Evolutionary conservation across 768 basidiomycete genomes (phyloP).

Genomic region (Pleurotus cornucopiae): DNA sequence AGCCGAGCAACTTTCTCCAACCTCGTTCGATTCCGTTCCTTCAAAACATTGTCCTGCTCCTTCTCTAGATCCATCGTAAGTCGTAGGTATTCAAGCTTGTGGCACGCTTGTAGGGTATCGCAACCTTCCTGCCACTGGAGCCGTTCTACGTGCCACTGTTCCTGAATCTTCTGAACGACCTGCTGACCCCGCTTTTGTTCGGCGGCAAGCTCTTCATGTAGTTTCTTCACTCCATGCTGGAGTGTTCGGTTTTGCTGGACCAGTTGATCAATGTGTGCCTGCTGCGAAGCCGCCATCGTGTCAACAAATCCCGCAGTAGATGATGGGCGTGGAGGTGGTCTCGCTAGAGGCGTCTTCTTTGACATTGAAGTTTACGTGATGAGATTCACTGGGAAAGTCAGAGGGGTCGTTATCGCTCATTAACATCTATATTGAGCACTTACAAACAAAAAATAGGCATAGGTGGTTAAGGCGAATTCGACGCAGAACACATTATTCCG

Average conservation of each 20-base stretch:
- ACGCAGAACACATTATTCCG: too few relatives aligned
- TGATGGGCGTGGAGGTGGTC: too few relatives aligned
- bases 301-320: conserved; percentile 13
- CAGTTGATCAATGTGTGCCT: conserved; percentile 69
- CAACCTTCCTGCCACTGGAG: conserved; percentile 58
- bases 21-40: conserved; percentile 49
- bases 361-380: too few relatives aligned
- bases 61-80: conserved; percentile 50
- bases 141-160: conserved; percentile 50
- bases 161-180: conserved; percentile 37
- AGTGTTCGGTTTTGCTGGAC: conserved; percentile 64
- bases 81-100: conserved; percentile 62
- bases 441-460: too few relatives aligned
- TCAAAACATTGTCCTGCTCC: conserved; percentile 47
- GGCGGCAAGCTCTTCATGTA: conserved; percentile 41
- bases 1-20: conserved; percentile 55
- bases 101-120: conserved; percentile 57
- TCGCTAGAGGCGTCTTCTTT: too few relatives aligned
- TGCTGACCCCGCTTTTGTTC: conserved; percentile 41
- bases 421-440: too few relatives aligned
- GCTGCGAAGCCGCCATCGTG: conserved; percentile 54
- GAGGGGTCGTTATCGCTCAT: too few relatives aligned
- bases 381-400: too few relatives aligned
- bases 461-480: too few relatives aligned
- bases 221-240: conserved; percentile 55